Percentiles rank a stretch among this genome's conserved stretches.
Conservation (phyloP, 2,329 filamentous ascomycete genomes). For the Diaporthe ampelina region DNA sequence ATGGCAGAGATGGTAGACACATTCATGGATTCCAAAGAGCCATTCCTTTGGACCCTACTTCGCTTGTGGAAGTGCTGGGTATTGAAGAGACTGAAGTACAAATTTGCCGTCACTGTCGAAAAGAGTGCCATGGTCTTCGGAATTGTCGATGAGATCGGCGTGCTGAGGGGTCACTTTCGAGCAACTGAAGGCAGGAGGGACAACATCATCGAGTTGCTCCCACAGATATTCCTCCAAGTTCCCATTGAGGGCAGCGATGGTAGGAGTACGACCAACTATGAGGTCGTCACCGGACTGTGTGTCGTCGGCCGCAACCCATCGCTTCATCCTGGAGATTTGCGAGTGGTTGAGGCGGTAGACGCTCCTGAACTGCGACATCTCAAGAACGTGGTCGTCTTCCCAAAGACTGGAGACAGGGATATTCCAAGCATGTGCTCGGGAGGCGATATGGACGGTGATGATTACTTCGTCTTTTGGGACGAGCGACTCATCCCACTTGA, state of each 20-base stretch:
- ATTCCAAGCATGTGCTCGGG: slow-evolving; percentile 96
- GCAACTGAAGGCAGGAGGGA: slow-evolving; percentile 54
- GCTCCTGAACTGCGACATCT: slow-evolving; percentile 80
- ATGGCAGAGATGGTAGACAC: slow-evolving; percentile 83
- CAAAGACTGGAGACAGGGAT: slow-evolving; percentile 85
- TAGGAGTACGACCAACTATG: slow-evolving; percentile 66
- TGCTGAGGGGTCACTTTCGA: slow-evolving; percentile 78
- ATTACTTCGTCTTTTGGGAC: slow-evolving; percentile 97
- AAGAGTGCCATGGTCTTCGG: slow-evolving; percentile 90
- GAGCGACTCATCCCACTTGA: slow-evolving; percentile 75
- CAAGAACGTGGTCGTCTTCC: slow-evolving; percentile 88
- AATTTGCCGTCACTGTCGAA: slow-evolving; percentile 86
- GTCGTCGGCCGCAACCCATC: slow-evolving; percentile 93
- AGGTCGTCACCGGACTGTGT: slow-evolving; percentile 81
- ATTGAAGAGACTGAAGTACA: slow-evolving; percentile 91
- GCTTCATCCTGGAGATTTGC: slow-evolving; percentile 91
- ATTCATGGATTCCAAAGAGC: slow-evolving; percentile 82
- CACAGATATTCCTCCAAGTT: slow-evolving; percentile 92
- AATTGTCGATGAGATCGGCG: slow-evolving; percentile 86
- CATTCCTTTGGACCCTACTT: slow-evolving; percentile 85
- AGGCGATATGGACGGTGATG: slow-evolving; percentile 95
- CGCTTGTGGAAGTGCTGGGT: slow-evolving; percentile 91
- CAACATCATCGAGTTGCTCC: slow-evolving; percentile 62
- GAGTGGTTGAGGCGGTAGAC: slow-evolving; percentile 88
- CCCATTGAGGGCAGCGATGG: slow-evolving; percentile 60